phyloP scores from a whole-genome alignment of 257 asterid species.

The Knoxia roxburghii region DNA sequence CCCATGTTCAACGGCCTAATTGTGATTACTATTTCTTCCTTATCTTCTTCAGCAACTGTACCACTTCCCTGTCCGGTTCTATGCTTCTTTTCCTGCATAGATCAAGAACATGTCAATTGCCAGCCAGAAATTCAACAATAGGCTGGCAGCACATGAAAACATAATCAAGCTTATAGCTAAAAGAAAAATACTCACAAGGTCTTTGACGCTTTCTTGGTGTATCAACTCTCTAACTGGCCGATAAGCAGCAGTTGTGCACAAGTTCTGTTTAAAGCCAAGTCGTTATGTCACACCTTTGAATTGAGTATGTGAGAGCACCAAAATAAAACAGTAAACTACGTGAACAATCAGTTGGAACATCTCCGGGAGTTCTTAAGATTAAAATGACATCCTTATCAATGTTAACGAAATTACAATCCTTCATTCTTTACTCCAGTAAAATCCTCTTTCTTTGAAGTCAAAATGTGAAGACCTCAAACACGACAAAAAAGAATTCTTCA shows the following conservation, averaged over 20 bases:
- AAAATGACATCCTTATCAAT: neutral
- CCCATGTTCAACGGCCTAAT: slow-evolving; percentile 73
- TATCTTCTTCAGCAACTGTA: slow-evolving; percentile 21
- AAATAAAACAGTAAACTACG: slow-evolving; percentile 3
- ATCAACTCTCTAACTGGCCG: slow-evolving; percentile 84
- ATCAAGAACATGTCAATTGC: neutral
- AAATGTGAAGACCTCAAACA: neutral
- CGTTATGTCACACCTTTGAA: neutral
- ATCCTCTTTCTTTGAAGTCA: neutral
- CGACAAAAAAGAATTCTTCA: too few relatives aligned
- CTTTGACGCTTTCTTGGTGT: slow-evolving; percentile 57
- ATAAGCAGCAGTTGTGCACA: slow-evolving; percentile 85
- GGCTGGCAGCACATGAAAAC: neutral
- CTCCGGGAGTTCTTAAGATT: neutral
- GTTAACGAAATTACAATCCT: neutral
- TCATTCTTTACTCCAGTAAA: too few relatives aligned
- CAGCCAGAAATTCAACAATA: neutral
- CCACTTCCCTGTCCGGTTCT: slow-evolving; percentile 30
- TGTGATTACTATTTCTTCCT: slow-evolving; percentile 51
- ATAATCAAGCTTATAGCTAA: neutral
- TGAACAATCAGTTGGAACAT: neutral
- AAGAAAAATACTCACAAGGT: slow-evolving; percentile 29
- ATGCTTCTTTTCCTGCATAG: slow-evolving; percentile 35
- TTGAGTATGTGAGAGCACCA: neutral
- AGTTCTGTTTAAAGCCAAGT: slow-evolving; percentile 41